phyloP scores from a whole-genome alignment of 257 asterid genomes.

The Lycium ferocissimum region DNA sequence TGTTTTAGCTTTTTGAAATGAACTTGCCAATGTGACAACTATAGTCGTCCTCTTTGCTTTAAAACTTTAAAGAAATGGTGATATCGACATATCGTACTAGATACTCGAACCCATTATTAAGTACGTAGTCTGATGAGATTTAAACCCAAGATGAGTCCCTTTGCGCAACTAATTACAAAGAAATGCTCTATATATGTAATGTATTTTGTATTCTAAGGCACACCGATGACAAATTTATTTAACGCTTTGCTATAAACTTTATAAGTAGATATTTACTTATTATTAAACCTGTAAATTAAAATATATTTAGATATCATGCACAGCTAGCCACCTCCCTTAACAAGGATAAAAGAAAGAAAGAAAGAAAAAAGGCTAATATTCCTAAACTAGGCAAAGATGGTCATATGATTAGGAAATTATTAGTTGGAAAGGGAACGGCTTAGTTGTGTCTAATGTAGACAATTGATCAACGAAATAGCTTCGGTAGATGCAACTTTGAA shows the following conservation, averaged over 20 bases:
- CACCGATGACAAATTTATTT: neutral
- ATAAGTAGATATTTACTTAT: neutral
- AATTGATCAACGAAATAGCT: neutral
- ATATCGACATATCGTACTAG: no score
- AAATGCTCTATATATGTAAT: no score
- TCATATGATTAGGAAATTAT: neutral
- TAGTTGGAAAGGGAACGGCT: slow-evolving; percentile 2
- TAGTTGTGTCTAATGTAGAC: neutral
- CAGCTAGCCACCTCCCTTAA: neutral
- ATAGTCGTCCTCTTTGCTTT: no score
- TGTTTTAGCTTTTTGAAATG: no score
- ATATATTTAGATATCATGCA: neutral
- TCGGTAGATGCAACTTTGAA: neutral
- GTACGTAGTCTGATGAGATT: no score
- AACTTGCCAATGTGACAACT: no score
- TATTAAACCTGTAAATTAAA: neutral
- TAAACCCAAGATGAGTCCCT: no score
- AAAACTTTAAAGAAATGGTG: no score
- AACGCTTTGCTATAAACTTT: neutral
- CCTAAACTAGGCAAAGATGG: neutral
- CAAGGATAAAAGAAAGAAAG: neutral
- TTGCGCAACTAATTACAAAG: no score
- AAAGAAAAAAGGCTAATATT: neutral
- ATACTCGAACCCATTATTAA: no score
- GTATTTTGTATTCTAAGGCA: no score